Base-by-base conservation (phyloP, 2,329 filamentous ascomycete genomes). In the Cadophora sp. region DNA sequence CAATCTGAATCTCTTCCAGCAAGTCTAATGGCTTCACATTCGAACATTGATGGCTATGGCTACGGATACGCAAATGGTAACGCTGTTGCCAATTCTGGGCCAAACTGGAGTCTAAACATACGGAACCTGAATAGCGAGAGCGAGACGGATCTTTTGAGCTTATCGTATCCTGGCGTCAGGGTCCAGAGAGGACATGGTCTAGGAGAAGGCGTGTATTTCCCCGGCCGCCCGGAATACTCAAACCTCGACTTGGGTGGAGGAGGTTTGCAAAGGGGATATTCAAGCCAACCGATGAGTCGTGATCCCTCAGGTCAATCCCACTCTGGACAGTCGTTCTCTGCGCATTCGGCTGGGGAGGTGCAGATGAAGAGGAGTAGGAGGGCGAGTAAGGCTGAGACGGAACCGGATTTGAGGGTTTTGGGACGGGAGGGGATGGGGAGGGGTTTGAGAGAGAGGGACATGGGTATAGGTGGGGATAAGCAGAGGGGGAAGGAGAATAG, bases 221-320 rank as follows among this genome's bases (percentile, higher is more conserved):
- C 74, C 29, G 71, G 74, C 1, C 59, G 81, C 79, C 31, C 84
- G 81, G 76, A 80, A 79, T 58, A 84, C 79, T 62, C 81, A 0
- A 81, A 72, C 80, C 62, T 40, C 71, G 72, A 26, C 12, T 12
- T 43, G 2, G 19, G 14, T 46, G 55, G 22, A 16, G 16, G 27
- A 26, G 51, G 26, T 26, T 12, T 53, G 6, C 3, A 67, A 73
- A 78, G 24, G n/a, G 83, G 83, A 4, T 85, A 86, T 72, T 79
- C 81, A 29, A 84, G 83, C 8, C 81, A 84, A 68, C 84, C 84
- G 5, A 84, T 86, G 82, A 83, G 82, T 1, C 81, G 84, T 3
- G 77, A 84, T 68, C 73, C 79, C 0, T 84, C 83, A 51, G 77
- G 79, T 11, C 79, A 83, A 62, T 81, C 81, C 12, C 79, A 83